Base-by-base conservation (phyloP, 108 stramenopile species). In the Bacterosira constricta region DNA sequence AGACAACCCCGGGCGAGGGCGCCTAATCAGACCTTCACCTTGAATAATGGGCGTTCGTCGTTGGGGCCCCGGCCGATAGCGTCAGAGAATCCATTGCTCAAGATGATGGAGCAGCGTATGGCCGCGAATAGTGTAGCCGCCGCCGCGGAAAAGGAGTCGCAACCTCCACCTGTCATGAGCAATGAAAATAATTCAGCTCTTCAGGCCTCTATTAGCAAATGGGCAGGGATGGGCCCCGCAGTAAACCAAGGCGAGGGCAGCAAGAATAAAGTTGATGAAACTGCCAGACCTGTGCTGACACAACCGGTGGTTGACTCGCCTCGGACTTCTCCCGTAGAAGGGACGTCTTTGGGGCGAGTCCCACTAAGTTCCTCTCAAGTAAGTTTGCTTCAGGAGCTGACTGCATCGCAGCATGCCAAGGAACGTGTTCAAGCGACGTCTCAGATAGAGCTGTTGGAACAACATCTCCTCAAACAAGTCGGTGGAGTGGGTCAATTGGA, bases 91-190 rank as follows among this genome's bases (percentile, higher is more conserved):
- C 77, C 77, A 30, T 37, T 78, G 37, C 64, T 78, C 47, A 63
- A 58, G 50, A 36, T 78, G 56, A 57, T 78, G 69, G 77, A 71
- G 39, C 50, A 70, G 38, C 77, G 77, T 39, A 78, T 78, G 77
- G 63, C 77, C 15, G 64, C 69, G 20, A 57, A 59, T 39, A 20
- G 38, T 13, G 37, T 27, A 25, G 54, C 35, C 6, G 15, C 42
- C 17, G 17, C 61, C 15, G 35, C 29, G 5, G 27, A 47, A 45
- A 35, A 34, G 17, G 27, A 37, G 34, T 13, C 42, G 29, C 31
- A 3, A 4, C 52, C 61, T 27, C 23, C 49, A 49, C 32, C 50
- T 38, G n/a, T 1, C 21, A 44, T 56, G 47, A 56, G 49, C 2
- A 30, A 35, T 7, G 20, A 56, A 15, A 27, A 64, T 15, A 62